Evolutionary conservation across 2,329 filamentous ascomycete species (phyloP), one percentile per base, ranked within the genome.

Genomic region (Cercospora nicotianae): DNA sequence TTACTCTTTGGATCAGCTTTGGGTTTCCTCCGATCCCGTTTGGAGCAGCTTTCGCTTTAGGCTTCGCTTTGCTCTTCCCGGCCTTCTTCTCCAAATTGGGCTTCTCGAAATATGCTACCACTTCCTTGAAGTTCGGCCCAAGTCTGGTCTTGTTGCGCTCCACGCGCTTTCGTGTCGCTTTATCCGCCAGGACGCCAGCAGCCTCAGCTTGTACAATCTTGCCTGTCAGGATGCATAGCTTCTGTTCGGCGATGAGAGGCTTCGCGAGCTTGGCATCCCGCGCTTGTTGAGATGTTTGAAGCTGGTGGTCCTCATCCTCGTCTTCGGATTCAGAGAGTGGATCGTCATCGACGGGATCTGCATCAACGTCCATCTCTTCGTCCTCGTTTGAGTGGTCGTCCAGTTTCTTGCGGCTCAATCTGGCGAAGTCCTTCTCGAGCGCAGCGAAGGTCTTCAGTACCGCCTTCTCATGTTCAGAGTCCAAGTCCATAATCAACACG

Each of bases 151-250:
- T 90, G 80, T 99, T 97, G 72, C 92, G 86, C 74, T 90, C 85
- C 23, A 99, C 83, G 20, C 93, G 86, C 74, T 88, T 87, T 70
- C 87, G 87, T 39, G 96, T 84, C 4, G 87, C 88, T 1, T 82
- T 83, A 51, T 84, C 81, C 76, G 96, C 93, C 61, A 97, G 83
- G 48, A 93, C 88, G 63, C 88, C 89, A 20, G 89, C 92, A 9
- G 91, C 83, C 23, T 96, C 89, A 12, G 90, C 91, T 51, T 96
- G 86, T 42, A 97, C 91, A 53, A 96, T 87, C 77, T 95, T 96
- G 70, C 89, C 90, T 0, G 94, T 90, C 28, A 97, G 84, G 74
- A 94, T 91, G 79, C 94, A 98, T 0, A 98, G 86, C 20, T 89
- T 87, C 77, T 94, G 91, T 79, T 98, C 95, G 0, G 93, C 89